These are phyloP conservation scores for Cystodermella granulosa DNA, from an alignment of 1,284 basidiomycete species.

Conservation along the genomic window DNA sequence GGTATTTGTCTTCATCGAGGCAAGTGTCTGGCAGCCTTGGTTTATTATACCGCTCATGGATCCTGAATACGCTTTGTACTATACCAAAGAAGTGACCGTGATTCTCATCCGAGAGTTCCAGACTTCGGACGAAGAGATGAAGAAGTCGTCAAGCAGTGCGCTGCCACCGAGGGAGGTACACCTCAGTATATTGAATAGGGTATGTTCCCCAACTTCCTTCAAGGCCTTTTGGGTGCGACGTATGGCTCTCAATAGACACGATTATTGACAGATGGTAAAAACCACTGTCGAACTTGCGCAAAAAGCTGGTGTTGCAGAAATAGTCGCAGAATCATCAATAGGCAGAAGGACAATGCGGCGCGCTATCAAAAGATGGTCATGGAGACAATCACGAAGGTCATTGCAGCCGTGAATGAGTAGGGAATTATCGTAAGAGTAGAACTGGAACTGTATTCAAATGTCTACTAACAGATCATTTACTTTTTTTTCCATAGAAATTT, in stretches of 20 bases:
- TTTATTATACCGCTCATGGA: constrained; percentile 99
- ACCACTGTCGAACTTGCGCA: constrained; percentile 97
- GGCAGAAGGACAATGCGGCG: constrained; percentile 94
- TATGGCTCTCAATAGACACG: constrained; percentile 95
- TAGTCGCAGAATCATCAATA: constrained; percentile 92
- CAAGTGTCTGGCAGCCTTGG: constrained; percentile 96
- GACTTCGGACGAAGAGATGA: constrained; percentile 99
- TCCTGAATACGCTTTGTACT: constrained; percentile 96
- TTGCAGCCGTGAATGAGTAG: constrained; percentile 86
- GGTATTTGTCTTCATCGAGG: constrained; percentile 97
- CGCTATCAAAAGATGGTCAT: constrained; percentile 99
- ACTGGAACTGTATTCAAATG: no score
- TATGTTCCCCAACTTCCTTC: constrained; percentile 99
- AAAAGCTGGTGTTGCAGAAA: constrained; percentile 93
- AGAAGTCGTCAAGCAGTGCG: constrained; percentile 98
- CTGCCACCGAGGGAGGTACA: constrained; percentile 94
- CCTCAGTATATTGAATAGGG: constrained; percentile 93
- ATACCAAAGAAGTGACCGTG: constrained; percentile 94
- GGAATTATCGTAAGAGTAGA: constrained; percentile 97
- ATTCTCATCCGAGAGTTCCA: constrained; percentile 99
- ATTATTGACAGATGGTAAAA: constrained; percentile 96
- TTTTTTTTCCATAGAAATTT: no score
- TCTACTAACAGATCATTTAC: no score
- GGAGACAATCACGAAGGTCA: constrained; percentile 98
- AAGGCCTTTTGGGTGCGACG: constrained; percentile 97